Evolutionary conservation across 2,329 filamentous ascomycete species (phyloP), one percentile per base, ranked within the genome.

Genomic region (Xylariaceae sp.): DNA sequence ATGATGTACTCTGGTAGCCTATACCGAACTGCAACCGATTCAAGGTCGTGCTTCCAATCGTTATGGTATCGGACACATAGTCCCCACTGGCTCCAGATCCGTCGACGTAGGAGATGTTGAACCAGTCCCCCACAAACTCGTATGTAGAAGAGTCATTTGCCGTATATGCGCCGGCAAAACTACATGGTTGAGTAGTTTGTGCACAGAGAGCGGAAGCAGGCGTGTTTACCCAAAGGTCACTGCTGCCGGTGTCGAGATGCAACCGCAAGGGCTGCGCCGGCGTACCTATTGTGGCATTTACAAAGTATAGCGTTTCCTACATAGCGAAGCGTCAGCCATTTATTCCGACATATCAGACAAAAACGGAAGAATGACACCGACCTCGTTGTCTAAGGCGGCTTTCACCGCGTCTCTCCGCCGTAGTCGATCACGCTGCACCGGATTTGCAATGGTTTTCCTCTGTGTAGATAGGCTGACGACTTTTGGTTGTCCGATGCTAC

Each of bases 91-190:
- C 89, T 4, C 85, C 84, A 0, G 89, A 89, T 39, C 89, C 89
- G 72, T 96, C 92, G 33, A 89, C 87, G 62, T 96, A 96, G 1
- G 86, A 85, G 59, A 96, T 96, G 73, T 93, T 92, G 76, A 97
- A 96, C 55, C 85, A 79, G 66, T 82, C 85, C 58, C 85, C 86
- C 49, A 96, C 72, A 67, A 86, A 91, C 27, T 79, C 66, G 71
- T 92, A 93, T 2, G 91, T 89, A 2, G 88, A 91, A 0, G 91
- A 96, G 1, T 77, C 72, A 67, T 89, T 87, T 33, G 88, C 81
- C 36, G 74, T 70, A 71, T 92, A 96, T 1, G 84, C 84, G 11
- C 89, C 90, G 1, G 83, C 81, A 15, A 72, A 73, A 5, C 71
- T 64, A 66, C 91, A 94, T 1, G 80, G 79, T 11, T 77, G 67